Evolutionary conservation across 2,329 filamentous ascomycete species (phyloP).

Genomic region (Incumbomyces lentus): DNA sequence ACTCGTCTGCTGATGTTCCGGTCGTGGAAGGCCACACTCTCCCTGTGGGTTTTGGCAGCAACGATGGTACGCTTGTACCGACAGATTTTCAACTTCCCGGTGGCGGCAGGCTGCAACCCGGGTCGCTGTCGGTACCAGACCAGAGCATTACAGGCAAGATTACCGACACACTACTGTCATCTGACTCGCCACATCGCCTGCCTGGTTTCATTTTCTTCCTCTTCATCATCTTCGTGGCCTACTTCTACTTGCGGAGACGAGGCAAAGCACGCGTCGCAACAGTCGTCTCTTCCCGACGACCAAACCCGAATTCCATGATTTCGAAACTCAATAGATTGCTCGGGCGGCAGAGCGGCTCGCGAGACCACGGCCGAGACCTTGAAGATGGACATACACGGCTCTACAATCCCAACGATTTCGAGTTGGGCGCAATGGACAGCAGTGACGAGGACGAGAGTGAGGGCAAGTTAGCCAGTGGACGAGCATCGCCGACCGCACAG

Average conservation of each 20-base stretch:
- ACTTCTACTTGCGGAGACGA: slow-evolving; percentile 62
- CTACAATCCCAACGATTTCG: slow-evolving; percentile 52
- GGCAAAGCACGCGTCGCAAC: slow-evolving; percentile 41
- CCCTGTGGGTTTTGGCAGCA: slow-evolving; percentile 88
- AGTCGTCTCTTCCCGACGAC: slow-evolving; percentile 28
- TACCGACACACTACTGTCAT: slow-evolving; percentile 53
- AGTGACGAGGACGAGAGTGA: slow-evolving; percentile 24
- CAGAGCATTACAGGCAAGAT: slow-evolving; percentile 40
- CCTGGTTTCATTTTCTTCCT: slow-evolving; percentile 70
- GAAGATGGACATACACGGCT: slow-evolving; percentile 53
- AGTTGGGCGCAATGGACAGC: slow-evolving; percentile 55
- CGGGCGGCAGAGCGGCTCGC: slow-evolving; percentile 21
- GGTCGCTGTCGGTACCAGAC: slow-evolving; percentile 20
- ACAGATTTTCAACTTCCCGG: slow-evolving; percentile 71
- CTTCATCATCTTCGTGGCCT: slow-evolving; percentile 56
- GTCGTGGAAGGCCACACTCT: slow-evolving; percentile 45
- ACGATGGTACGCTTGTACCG: slow-evolving; percentile 55
- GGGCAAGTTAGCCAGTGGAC: slow-evolving; percentile 27
- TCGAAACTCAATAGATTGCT: slow-evolving; percentile 27
- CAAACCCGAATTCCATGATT: slow-evolving; percentile 21
- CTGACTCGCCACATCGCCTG: slow-evolving; percentile 56
- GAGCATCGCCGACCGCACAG: slow-evolving; percentile 17
- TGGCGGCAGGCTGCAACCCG: slow-evolving; percentile 21
- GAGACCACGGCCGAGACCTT: slow-evolving; percentile 70
- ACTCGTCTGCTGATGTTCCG: slow-evolving; percentile 79